Base-by-base conservation (phyloP, 108 stramenopile species). In the Skeletonema potamos region DNA sequence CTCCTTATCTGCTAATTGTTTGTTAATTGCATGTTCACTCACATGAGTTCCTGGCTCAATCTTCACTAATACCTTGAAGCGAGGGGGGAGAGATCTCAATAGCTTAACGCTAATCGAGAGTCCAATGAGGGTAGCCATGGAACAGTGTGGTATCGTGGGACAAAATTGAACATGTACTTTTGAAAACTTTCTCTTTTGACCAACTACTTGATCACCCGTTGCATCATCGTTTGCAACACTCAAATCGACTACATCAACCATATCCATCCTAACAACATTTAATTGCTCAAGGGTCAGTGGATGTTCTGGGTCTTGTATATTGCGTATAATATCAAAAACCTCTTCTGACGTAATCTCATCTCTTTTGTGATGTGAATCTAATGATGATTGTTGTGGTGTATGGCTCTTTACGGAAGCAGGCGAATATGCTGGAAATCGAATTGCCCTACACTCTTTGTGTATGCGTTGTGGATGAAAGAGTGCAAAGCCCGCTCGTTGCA, bases 101-200 rank as follows among this genome's bases (percentile, higher is more conserved):
- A 99, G 85, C 77, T 99, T 99, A 41, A 98, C 98, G 41, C 92
- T 82, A 24, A 99, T 60, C 62, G 96, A 96, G 3, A 99, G 82
- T 12, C 99, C 99, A 66, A 99, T 99, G 22, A 99, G 74, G 6
- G 99, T 99, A 1, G 98, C 98, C 99, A 99, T 99, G 62, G 89
- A 89, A 81, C 99, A 99, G 87, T 99, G 99, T 20, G 99, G 98
- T 26, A 98, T 94, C 12, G 95, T 96, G 7, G 95, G 95, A 17
- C 84, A 89, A 60, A 89, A 88, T 54, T 85, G 85, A 26, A 93
- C 79, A 44, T 79, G 26, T 22, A 90, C 87, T 28, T 61, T 81
- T 27, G 88, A 90, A 60, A 74, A 74, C 57, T 70, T 57, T 29
- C 33, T 34, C 37, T 51, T 22, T 3, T 3, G 15, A 27, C 27